Percentiles rank a stretch among this genome's conserved stretches.
Evolutionary conservation across 2,329 filamentous ascomycete species (phyloP).

Genomic region (Claviceps digitariae): DNA sequence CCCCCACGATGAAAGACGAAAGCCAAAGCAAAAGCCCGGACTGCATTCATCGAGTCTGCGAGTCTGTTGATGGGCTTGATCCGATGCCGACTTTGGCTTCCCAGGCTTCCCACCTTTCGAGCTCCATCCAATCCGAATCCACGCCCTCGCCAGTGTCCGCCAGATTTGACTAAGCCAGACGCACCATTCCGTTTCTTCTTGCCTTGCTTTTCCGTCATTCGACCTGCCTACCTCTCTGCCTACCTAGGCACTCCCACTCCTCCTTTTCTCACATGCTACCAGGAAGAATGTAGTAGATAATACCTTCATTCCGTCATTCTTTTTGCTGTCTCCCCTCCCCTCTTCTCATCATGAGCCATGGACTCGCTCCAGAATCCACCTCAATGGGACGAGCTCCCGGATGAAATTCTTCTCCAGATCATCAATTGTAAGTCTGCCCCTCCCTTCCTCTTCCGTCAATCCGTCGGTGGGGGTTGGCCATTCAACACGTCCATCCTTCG

Average conservation of each 20-base stretch:
- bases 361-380: constrained; percentile 10
- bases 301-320: not conserved
- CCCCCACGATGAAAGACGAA: not conserved
- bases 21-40: not conserved
- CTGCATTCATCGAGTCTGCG: not conserved
- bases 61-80: not conserved
- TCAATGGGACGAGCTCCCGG: constrained; percentile 39
- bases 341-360: constrained; percentile 15
- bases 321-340: too few species aligned
- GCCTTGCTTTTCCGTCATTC: not conserved
- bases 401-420: constrained; percentile 51
- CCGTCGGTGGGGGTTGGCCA: not conserved
- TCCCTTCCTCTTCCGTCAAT: not conserved
- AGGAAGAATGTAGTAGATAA: not conserved
- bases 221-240: not conserved
- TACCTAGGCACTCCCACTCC: too few species aligned
- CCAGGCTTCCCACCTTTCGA: not conserved
- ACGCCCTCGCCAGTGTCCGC: not conserved
- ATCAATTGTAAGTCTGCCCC: constrained; percentile 38
- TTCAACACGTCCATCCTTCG: not conserved
- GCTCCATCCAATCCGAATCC: not conserved
- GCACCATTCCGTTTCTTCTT: not conserved
- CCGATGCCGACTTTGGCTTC: not conserved
- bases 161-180: not conserved
- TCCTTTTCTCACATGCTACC: not conserved